Base-by-base conservation (phyloP, 345 rosid species). In the Aquilaria yunnanensis region DNA sequence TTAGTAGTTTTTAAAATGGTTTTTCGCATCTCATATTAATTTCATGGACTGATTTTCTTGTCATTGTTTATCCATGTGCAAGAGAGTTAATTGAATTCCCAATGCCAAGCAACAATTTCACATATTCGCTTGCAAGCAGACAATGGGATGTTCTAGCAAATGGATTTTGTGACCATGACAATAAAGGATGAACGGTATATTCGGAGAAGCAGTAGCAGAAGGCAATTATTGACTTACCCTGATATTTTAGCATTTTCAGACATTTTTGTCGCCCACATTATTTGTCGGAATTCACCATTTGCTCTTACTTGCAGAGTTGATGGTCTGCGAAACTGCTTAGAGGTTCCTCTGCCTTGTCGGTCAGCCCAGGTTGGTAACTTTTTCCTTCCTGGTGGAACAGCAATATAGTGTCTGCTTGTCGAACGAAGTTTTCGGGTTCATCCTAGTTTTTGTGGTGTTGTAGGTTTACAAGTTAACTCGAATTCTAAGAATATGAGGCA, bases 51-150 rank as follows among this genome's bases (percentile, higher is more conserved):
- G 10, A 3, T 30, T 75, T 61, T 60, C 62, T 59, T 61, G 47
- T 66, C 57, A 63, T 66, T 80, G 69, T 77, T 67, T 49, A 54
- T 3, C 43, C 43, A 2, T 73, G 54, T 75, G 23, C 59, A 64
- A 90, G 98, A 90, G 94, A 80, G 85, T 23, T 23, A 23, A 23
- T 93, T 5, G 97, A 93, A 82, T 93, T 93, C 75, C 98, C 98
- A 49, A 83, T 83, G 80, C 75, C 80, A 32, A 86, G 89, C 81
- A 93, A 93, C 78, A 79, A 81, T 78, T 77, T 74, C 77, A 88
- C 98, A 14, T 93, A 77, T 82, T 79, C 95, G 12, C 88, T 86
- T 70, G 98, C 97, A 47, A 86, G 76, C 67, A 92, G 97, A 47
- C 68, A 63, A 53, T 93, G 98, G 97, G 88, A 93, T 79, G 81